A percentile compares a stretch with the other conserved stretches of the same genome.
phyloP scores from a whole-genome alignment of 768 basidiomycete genomes.

The Podaxis mareebaensis region DNA sequence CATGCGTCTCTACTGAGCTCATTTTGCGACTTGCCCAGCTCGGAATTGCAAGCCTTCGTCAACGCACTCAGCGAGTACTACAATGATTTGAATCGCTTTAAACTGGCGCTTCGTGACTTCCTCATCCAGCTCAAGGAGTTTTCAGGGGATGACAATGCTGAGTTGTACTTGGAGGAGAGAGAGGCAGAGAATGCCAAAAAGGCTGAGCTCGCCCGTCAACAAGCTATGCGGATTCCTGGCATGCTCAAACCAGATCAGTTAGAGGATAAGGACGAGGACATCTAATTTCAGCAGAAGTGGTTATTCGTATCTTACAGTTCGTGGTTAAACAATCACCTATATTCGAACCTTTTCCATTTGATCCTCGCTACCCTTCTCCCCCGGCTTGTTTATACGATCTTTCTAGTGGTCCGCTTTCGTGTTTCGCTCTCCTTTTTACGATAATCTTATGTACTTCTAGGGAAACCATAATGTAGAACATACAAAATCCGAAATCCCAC shows the following conservation, averaged over 20 bases:
- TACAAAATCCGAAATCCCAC: constrained; percentile 4
- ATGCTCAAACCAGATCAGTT: constrained; percentile 95
- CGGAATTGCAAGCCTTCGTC: constrained; percentile 74
- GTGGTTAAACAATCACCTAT: constrained; percentile 15
- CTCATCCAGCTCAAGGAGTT: constrained; percentile 98
- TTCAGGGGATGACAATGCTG: constrained; percentile 85
- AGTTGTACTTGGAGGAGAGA: constrained; percentile 92
- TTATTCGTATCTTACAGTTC: constrained; percentile 15
- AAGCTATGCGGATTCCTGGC: constrained; percentile 94
- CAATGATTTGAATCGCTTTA: constrained; percentile 87
- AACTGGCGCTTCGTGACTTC: constrained; percentile 94
- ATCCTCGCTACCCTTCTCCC: constrained; percentile 25
- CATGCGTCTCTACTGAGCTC: constrained; percentile 16
- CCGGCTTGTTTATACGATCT: constrained; percentile 15
- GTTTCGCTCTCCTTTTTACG: constrained; percentile 10
- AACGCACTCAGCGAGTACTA: constrained; percentile 68
- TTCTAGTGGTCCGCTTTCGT: constrained; percentile 15
- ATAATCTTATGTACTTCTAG: constrained; percentile 18
- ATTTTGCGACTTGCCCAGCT: constrained; percentile 36
- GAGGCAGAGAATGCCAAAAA: constrained; percentile 80
- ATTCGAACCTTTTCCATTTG: constrained; percentile 27
- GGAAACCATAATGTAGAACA: constrained; percentile 17
- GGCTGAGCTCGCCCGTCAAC: constrained; percentile 81
- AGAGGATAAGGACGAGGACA: constrained; percentile 93
- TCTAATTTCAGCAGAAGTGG: constrained; percentile 37